Percentiles rank a stretch among this genome's conserved stretches.
phyloP scores from a whole-genome alignment of 768 basidiomycete genomes.

The Termitomyces sp. region DNA sequence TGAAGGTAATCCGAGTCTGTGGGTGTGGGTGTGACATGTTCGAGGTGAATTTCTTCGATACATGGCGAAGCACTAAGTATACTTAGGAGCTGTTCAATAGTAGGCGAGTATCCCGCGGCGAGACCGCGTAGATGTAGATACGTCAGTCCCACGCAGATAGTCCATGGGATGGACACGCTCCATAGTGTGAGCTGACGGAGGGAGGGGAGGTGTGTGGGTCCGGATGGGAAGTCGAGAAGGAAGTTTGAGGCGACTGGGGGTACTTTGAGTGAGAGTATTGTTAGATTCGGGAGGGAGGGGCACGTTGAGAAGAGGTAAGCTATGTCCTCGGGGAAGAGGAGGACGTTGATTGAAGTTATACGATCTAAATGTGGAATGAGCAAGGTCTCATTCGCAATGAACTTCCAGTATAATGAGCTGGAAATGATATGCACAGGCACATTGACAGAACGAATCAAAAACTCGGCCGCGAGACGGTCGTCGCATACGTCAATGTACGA shows the following conservation, averaged over 20 bases:
- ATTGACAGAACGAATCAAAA: slow-evolving; percentile 32
- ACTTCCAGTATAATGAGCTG: slow-evolving; percentile 13
- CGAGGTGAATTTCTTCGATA: slow-evolving; percentile 32
- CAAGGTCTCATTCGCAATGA: slow-evolving; percentile 6
- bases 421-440: slow-evolving; percentile 36
- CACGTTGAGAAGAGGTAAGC: slow-evolving; percentile 27
- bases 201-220: slow-evolving; percentile 21
- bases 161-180: slow-evolving; percentile 34
- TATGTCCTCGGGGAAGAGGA: slow-evolving; percentile 36
- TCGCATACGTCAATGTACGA: slow-evolving; percentile 37
- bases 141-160: slow-evolving; percentile 30
- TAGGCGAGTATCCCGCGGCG: slow-evolving; percentile 28
- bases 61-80: slow-evolving; percentile 33
- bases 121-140: slow-evolving; percentile 35
- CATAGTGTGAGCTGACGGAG: slow-evolving; percentile 34
- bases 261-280: slow-evolving; percentile 33
- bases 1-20: not conserved
- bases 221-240: slow-evolving; percentile 16
- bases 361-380: slow-evolving; percentile 25
- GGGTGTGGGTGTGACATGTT: slow-evolving; percentile 24
- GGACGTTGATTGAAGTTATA: slow-evolving; percentile 34
- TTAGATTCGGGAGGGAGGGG: slow-evolving; percentile 24
- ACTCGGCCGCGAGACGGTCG: slow-evolving; percentile 31
- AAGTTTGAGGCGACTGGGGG: slow-evolving; percentile 28
- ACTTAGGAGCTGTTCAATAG: slow-evolving; percentile 30